Percentiles rank a stretch among this genome's conserved stretches.
Conservation (phyloP, 2,329 filamentous ascomycete species). For the Paecilomyces sp. region DNA sequence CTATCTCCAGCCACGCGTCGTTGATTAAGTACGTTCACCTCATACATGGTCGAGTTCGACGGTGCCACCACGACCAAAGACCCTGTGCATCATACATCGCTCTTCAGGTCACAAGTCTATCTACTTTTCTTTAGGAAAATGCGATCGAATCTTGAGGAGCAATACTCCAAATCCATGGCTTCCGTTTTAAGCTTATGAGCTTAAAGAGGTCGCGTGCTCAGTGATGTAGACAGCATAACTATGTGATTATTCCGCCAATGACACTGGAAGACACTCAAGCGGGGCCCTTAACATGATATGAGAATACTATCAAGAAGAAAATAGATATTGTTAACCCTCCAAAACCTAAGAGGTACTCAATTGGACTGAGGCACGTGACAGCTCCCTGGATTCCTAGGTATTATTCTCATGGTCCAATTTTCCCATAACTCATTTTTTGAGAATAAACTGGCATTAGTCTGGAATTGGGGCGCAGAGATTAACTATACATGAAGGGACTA, state of each 20-base stretch:
- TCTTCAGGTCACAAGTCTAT: neutral
- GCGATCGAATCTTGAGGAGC: neutral
- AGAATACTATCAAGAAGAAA: neutral
- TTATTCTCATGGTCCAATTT: too few relatives aligned
- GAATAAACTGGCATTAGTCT: too few relatives aligned
- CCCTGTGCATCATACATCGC: neutral
- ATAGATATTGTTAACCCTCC: neutral
- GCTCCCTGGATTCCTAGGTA: too few relatives aligned
- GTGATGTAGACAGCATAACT: neutral
- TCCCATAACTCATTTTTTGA: too few relatives aligned
- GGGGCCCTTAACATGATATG: neutral
- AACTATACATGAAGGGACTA: too few relatives aligned
- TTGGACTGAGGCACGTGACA: too few relatives aligned
- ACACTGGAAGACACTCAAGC: neutral
- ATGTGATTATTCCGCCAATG: neutral
- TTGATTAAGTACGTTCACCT: neutral
- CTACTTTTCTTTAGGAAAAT: neutral
- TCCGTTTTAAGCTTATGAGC: neutral
- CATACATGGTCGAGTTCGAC: neutral
- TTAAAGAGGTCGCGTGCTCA: neutral
- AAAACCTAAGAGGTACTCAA: too few relatives aligned
- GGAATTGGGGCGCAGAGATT: too few relatives aligned
- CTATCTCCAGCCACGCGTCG: neutral
- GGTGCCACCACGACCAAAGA: neutral
- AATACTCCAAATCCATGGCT: neutral